Percentiles rank a stretch among this genome's conserved stretches.
These are phyloP conservation scores for Teratosphaeria zuluensis DNA, from an alignment of 2,329 filamentous ascomycete genomes.

Conservation along the genomic window DNA sequence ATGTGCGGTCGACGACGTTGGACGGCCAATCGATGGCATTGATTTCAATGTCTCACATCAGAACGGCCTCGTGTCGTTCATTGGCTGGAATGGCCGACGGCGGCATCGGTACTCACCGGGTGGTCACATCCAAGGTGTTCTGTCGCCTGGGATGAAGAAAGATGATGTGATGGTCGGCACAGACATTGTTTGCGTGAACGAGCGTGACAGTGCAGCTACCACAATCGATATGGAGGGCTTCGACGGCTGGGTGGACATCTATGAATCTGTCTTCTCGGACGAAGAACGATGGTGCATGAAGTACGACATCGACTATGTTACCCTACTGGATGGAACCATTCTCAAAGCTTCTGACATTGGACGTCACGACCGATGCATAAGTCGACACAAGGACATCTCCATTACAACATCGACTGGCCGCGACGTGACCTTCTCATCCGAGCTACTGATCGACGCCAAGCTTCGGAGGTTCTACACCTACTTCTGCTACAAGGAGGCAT, in stretches of 20 bases:
- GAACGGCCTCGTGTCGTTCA: conserved; percentile 61
- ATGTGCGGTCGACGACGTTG: conserved; percentile 36
- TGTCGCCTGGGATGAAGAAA: conserved; percentile 12
- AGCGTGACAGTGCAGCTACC: conserved; percentile 53
- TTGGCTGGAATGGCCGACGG: conserved; percentile 38
- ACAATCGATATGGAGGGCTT: conserved; percentile 54
- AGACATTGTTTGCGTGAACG: conserved; percentile 66
- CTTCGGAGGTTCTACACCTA: conserved; percentile 65
- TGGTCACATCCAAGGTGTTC: conserved; percentile 19
- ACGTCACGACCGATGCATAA: conserved; percentile 34
- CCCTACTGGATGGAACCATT: conserved; percentile 35
- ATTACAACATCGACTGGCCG: conserved; percentile 28
- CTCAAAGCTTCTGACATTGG: conserved; percentile 32
- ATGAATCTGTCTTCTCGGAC: conserved; percentile 58
- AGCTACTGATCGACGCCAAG: conserved; percentile 48
- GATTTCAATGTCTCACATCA: conserved; percentile 76
- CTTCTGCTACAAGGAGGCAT: conserved; percentile 72
- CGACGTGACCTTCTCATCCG: conserved; percentile 30
- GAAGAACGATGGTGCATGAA: conserved; percentile 56
- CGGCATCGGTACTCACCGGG: conserved; percentile 16
- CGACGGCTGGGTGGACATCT: conserved; percentile 58
- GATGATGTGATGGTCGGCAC: conserved; percentile 50
- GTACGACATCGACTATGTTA: conserved; percentile 36
- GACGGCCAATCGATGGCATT: conserved; percentile 29
- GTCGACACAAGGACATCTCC: conserved; percentile 28